A percentile compares a stretch with the other conserved stretches of the same genome.
Evolutionary conservation across 2,329 filamentous ascomycete species (phyloP).

Genomic region (Fusarium devonianum): DNA sequence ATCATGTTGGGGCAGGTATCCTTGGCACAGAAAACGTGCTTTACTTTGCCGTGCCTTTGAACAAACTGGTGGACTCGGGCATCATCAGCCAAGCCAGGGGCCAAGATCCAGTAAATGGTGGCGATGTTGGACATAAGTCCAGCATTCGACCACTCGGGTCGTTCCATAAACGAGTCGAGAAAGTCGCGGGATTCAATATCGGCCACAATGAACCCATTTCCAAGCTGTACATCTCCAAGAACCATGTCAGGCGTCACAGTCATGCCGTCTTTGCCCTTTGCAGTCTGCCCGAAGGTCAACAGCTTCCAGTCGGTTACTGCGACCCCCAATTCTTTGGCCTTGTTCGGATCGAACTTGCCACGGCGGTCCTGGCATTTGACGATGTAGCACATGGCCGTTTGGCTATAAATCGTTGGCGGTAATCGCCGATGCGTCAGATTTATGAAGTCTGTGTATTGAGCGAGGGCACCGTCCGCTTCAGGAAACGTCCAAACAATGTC

Average conservation of each 20-base stretch:
- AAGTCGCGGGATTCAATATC: constrained; percentile 78
- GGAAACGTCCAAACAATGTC: constrained; percentile 43
- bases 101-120: constrained; percentile 83
- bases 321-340: constrained; percentile 72
- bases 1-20: constrained; percentile 81
- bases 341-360: constrained; percentile 77
- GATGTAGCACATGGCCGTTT: constrained; percentile 83
- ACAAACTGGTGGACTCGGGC: constrained; percentile 74
- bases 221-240: constrained; percentile 69
- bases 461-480: constrained; percentile 13
- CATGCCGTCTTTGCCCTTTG: constrained; percentile 69
- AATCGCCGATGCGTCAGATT: constrained; percentile 51
- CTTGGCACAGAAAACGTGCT: constrained; percentile 79
- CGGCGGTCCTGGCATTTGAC: constrained; percentile 77
- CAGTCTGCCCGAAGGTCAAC: constrained; percentile 69
- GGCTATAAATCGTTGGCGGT: constrained; percentile 71
- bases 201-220: constrained; percentile 78
- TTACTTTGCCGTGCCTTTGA: constrained; percentile 61
- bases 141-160: constrained; percentile 74
- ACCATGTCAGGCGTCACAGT: constrained; percentile 88
- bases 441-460: constrained; percentile 15
- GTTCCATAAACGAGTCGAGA: constrained; percentile 70
- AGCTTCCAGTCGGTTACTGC: constrained; percentile 61
- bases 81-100: constrained; percentile 70
- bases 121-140: constrained; percentile 72